Evolutionary conservation across 495 filamentous ascomycete genomes (phyloP).

Genomic region (Aspergillus affinis): DNA sequence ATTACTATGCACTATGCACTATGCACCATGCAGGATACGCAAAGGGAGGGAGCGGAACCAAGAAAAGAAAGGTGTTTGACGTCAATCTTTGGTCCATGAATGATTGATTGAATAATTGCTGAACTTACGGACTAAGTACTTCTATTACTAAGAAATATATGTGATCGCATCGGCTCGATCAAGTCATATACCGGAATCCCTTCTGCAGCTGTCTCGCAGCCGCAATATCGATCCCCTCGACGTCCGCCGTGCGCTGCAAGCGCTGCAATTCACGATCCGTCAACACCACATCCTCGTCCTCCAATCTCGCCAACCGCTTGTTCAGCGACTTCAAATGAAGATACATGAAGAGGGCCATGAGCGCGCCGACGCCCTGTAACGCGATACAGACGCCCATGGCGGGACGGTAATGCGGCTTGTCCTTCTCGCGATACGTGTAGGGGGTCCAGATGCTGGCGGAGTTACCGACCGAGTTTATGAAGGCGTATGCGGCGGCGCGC

Average conservation of each 20-base stretch:
- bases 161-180: neutral
- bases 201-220: constrained; percentile 46
- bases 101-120: too few species aligned
- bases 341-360: constrained; percentile 42
- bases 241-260: constrained; percentile 46
- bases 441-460: constrained; percentile 56
- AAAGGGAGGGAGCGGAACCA: too few species aligned
- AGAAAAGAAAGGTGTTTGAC: too few species aligned
- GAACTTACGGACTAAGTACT: too few species aligned
- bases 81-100: too few species aligned
- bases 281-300: constrained; percentile 41
- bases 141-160: too few species aligned
- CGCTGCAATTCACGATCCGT: constrained; percentile 41
- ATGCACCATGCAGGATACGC: too few species aligned
- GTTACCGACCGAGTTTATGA: constrained; percentile 56
- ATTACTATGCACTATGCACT: too few species aligned
- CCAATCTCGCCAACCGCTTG: constrained; percentile 44
- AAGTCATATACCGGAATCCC: constrained; percentile 47
- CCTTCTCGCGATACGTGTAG: constrained; percentile 45
- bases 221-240: constrained; percentile 49
- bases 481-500: constrained; percentile 53
- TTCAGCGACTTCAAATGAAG: constrained; percentile 45
- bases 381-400: constrained; percentile 50
- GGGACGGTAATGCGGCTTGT: constrained; percentile 40
- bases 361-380: constrained; percentile 40